These are phyloP conservation scores for Populus hybrid DNA, from an alignment of 441 rosid genomes.

Conservation along the genomic window DNA sequence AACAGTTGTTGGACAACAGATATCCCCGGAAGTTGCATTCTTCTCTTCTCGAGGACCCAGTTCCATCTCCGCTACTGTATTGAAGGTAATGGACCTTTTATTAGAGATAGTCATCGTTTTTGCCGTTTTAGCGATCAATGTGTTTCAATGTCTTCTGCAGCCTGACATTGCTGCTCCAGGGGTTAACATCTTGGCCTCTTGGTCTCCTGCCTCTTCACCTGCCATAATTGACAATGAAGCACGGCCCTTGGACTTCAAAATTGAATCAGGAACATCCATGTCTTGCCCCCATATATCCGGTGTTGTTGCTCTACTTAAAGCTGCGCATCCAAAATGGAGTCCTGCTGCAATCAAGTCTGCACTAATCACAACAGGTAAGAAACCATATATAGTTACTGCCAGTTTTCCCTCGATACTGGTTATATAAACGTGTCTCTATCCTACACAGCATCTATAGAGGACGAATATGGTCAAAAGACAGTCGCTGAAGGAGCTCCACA, in stretches of 20 bases:
- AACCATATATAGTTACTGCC: not conserved
- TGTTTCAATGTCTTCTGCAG: conserved; percentile 21
- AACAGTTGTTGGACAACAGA: conserved; percentile 36
- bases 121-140: not conserved
- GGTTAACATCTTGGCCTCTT: conserved; percentile 11
- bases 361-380: conserved; percentile 58
- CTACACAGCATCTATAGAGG: conserved; percentile 39
- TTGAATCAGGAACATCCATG: conserved; percentile 93
- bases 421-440: not conserved
- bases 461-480: conserved; percentile 33
- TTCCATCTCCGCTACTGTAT: conserved; percentile 50
- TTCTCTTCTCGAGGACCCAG: conserved; percentile 80
- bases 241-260: conserved; percentile 27
- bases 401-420: not conserved
- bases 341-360: conserved; percentile 27
- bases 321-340: conserved; percentile 57
- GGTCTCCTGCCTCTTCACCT: conserved; percentile 36
- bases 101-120: not conserved
- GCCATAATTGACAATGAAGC: not conserved
- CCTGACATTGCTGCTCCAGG: conserved; percentile 52
- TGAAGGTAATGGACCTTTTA: conserved; percentile 45
- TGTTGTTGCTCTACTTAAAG: conserved; percentile 69
- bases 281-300: conserved; percentile 88
- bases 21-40: conserved; percentile 52
- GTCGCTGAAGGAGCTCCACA: conserved; percentile 52